phyloP scores from a whole-genome alignment of 129 eudicot species.

The Pittosporum tobira region DNA sequence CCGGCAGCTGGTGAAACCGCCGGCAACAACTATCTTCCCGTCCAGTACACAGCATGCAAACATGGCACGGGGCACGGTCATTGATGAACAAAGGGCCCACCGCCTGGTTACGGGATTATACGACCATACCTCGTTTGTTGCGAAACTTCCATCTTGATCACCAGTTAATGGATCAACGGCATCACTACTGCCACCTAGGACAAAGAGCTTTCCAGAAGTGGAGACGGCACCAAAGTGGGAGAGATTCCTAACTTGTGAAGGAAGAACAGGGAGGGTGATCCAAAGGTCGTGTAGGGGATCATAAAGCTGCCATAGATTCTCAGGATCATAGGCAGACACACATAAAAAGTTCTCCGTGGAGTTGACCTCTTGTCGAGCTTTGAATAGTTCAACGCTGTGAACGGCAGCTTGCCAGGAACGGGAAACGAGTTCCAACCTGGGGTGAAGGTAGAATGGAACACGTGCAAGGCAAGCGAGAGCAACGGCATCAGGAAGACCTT shows the following conservation, averaged over 20 bases:
- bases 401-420: slow-evolving; percentile 73
- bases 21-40: slow-evolving; percentile 86
- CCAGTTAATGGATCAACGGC: slow-evolving; percentile 78
- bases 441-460: slow-evolving; percentile 69
- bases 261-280: slow-evolving; percentile 79
- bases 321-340: slow-evolving; percentile 81
- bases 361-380: slow-evolving; percentile 68
- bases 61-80: slow-evolving; percentile 78
- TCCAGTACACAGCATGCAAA: slow-evolving; percentile 77
- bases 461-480: slow-evolving; percentile 77
- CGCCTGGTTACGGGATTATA: slow-evolving; percentile 55
- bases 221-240: slow-evolving; percentile 78
- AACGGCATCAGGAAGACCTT: slow-evolving; percentile 92
- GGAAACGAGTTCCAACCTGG: slow-evolving; percentile 53
- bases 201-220: slow-evolving; percentile 65
- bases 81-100: slow-evolving; percentile 65
- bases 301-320: slow-evolving; percentile 74
- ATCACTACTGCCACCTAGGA: slow-evolving; percentile 84
- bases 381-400: slow-evolving; percentile 59
- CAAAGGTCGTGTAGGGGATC: slow-evolving; percentile 63
- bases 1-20: slow-evolving; percentile 75
- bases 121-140: slow-evolving; percentile 90
- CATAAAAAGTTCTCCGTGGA: slow-evolving; percentile 57
- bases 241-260: slow-evolving; percentile 60
- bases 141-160: slow-evolving; percentile 68